Base-by-base conservation (phyloP, 2,329 filamentous ascomycete genomes). In the Zelopaecilomyces penicillatus region DNA sequence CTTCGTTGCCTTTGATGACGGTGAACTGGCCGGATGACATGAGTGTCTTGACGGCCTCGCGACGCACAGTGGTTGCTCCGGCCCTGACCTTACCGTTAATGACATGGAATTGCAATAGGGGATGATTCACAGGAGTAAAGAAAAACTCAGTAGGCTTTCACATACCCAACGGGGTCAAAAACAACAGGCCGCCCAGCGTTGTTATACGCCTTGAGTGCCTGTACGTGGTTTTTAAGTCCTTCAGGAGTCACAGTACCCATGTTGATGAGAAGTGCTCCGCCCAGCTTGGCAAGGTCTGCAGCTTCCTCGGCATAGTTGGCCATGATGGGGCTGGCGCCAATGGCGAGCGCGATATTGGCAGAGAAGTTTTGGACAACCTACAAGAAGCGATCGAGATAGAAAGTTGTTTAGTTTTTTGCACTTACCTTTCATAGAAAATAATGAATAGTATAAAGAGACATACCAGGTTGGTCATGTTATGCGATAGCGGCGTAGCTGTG, bases 391-490 rank as follows among this genome's bases (percentile, higher is more conserved):
- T 19, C 19, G 19, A 19, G 19, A 19, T 19, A 19, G 19, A 12
- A 35, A 3, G 41, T 33, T 11, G 10, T 5, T 1, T 30, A n/a
- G 26, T 32, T 30, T 27, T 11, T 11, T 31, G 6, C 27, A n/a
- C 11, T n/a, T 26, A 42, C 6, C 27, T 28, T 10, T 19, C 19
- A 10, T 8, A 31, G 5, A 37, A 27, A 35, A 27, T n/a, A 11
- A 34, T 9, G 10, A 26, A 19, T 4, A 43, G 8, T 4, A 31
- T 0, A 28, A 19, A 19, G 19, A 4, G 4, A 46, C 59, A 41
- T 51, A 71, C 91, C 42, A 90, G 74, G 62, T 97, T 97, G 43
- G 93, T 97, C 87, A 97, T 97, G 66, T 95, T 96, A 67, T 97
- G 91, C 41, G 85, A 85, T 26, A 97, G 73, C 0, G 90, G 89